These are phyloP conservation scores for Penicillium olsonii DNA, from an alignment of 2,329 filamentous ascomycete genomes.

Conservation along the genomic window DNA sequence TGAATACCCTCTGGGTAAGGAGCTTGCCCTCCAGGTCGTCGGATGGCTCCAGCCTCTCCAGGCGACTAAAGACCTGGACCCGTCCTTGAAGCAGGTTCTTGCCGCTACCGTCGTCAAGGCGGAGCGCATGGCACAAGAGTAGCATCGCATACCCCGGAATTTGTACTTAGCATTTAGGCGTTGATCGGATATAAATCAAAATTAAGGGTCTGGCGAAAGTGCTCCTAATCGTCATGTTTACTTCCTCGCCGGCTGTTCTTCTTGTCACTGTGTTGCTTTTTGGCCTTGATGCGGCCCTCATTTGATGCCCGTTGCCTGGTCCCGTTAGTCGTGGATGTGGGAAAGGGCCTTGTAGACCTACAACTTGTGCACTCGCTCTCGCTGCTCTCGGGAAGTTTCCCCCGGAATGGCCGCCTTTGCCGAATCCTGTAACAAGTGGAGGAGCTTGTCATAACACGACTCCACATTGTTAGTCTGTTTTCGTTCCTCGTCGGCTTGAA, in stretches of 20 bases:
- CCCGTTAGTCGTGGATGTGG: not conserved
- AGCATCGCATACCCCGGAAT: slow-evolving; percentile 17
- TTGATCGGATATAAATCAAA: slow-evolving; percentile 26
- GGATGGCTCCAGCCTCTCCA: slow-evolving; percentile 52
- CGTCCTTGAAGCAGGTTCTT: slow-evolving; percentile 56
- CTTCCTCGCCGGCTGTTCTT: slow-evolving; percentile 56
- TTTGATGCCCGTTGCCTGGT: slow-evolving; percentile 59
- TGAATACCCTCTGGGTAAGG: slow-evolving; percentile 45
- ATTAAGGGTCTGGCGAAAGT: slow-evolving; percentile 16
- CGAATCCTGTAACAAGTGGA: slow-evolving; percentile 55
- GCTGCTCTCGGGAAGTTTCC: slow-evolving; percentile 61
- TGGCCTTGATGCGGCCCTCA: slow-evolving; percentile 57
- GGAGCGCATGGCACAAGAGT: slow-evolving; percentile 30
- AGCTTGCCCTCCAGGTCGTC: slow-evolving; percentile 50
- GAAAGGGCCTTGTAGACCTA: slow-evolving; percentile 32
- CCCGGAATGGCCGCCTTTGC: slow-evolving; percentile 57
- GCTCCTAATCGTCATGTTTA: slow-evolving; percentile 38
- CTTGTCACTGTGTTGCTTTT: slow-evolving; percentile 64
- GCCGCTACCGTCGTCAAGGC: slow-evolving; percentile 39
- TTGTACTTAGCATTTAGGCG: slow-evolving; percentile 24
- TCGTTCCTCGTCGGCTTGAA: slow-evolving; percentile 64
- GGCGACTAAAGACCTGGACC: slow-evolving; percentile 51
- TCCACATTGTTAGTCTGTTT: slow-evolving; percentile 63
- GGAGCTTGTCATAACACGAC: slow-evolving; percentile 60
- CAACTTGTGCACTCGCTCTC: slow-evolving; percentile 56